Evolutionary conservation across 805 yeast genomes (phyloP), one percentile per base, ranked within the genome.

Genomic region (Schizosaccharomyces lindneri): DNA sequence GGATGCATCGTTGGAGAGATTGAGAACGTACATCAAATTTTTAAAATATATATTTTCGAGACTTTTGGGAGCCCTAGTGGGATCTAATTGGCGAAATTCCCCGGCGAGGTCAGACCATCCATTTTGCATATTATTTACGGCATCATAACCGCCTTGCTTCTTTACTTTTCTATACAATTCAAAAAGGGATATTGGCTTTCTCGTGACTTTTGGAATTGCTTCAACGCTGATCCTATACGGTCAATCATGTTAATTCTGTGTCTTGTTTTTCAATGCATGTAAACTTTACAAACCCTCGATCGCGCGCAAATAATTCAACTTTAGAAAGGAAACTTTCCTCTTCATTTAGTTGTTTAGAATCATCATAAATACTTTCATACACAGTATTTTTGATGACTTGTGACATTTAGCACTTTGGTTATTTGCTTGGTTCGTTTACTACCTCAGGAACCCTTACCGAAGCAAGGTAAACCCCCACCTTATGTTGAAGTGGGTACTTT

Each of bases 91-190:
- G 6, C 27, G 21, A 24, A 46, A 46, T 46, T 46, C 51, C 27
- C 27, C 36, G 9, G 57, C 57, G n/a, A 51, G 21, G 27, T 51
- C 27, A 7, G 31, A 19, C 57, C 57, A 51, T 24, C 62, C 63
- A 29, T 62, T 57, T 60, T 59, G 55, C 13, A 43, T 31, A 19
- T 60, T 48, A 36, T 57, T 59, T 17, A 62, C 51, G 6, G 48
- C 63, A 39, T 62, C 63, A 41, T 62, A 62, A 15, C 63, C 63
- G 15, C 63, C 63, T 32, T 21, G 43, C 21, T 41, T 41, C 19
- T 32, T 59, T 6, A 62, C 63, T 39, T 62, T 62, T 9, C 27
- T 60, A 48, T 62, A 62, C 15, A 62, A 59, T 19, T 60, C 36
- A 24, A 4, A 51, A 17, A 51, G 11, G 3, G 19, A 51, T n/a